phyloP scores from a whole-genome alignment of 2,329 filamentous ascomycete species.

The Tolypocladium ophioglossoides region DNA sequence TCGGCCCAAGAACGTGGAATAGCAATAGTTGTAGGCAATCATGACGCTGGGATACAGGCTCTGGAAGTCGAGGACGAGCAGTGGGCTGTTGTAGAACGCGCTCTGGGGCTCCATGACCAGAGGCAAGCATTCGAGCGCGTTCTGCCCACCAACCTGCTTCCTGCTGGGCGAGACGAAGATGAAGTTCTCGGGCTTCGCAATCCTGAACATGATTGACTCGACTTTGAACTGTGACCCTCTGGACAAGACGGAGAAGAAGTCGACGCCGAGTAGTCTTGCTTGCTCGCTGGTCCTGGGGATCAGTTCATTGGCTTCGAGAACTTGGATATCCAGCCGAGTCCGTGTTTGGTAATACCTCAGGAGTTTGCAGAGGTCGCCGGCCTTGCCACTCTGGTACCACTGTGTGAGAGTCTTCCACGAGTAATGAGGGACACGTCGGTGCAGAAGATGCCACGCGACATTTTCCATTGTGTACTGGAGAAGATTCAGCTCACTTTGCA shows the following conservation, averaged over 20 bases:
- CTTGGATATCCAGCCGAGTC: constrained; percentile 76
- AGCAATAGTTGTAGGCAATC: constrained; percentile 99
- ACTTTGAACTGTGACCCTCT: constrained; percentile 97
- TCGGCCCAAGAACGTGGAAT: constrained; percentile 88
- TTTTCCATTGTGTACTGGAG: constrained; percentile 96
- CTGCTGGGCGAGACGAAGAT: constrained; percentile 80
- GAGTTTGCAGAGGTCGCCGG: constrained; percentile 61
- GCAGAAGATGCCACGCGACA: constrained; percentile 82
- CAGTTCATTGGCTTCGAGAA: constrained; percentile 82
- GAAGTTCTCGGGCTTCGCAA: constrained; percentile 94
- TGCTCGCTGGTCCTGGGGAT: constrained; percentile 88
- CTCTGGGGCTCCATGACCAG: constrained; percentile 97
- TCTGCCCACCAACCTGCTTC: constrained; percentile 88
- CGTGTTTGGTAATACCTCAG: constrained; percentile 68
- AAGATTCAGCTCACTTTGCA: constrained; percentile 85
- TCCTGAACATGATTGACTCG: constrained; percentile 96
- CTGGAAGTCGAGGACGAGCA: constrained; percentile 91
- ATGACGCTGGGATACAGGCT: constrained; percentile 94
- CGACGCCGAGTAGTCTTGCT: constrained; percentile 81
- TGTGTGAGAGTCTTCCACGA: constrained; percentile 64
- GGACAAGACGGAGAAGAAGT: constrained; percentile 94
- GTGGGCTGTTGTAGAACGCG: constrained; percentile 80
- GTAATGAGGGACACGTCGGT: constrained; percentile 82
- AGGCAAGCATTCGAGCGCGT: constrained; percentile 86
- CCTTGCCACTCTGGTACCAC: constrained; percentile 67